A percentile compares a stretch with the other conserved stretches of the same genome.
Conservation (phyloP, 2,329 filamentous ascomycete species). For the Ascochyta pisi region DNA sequence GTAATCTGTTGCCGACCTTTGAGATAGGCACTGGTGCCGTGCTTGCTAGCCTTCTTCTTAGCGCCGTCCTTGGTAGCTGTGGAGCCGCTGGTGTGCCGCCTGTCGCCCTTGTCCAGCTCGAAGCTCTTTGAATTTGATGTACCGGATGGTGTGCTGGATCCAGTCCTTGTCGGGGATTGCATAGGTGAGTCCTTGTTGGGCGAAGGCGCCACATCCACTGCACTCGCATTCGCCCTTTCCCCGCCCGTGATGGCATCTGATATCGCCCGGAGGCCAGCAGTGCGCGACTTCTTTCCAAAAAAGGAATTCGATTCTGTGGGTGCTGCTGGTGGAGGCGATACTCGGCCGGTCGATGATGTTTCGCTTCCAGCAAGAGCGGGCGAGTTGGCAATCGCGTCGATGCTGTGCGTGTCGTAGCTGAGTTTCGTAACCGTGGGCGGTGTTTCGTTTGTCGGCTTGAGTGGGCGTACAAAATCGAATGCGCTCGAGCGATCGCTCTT, state of each 20-base stretch:
- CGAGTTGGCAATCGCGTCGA: slow-evolving; percentile 53
- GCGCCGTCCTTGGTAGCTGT: slow-evolving; percentile 49
- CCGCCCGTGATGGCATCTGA: slow-evolving; percentile 72
- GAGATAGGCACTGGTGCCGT: slow-evolving; percentile 92
- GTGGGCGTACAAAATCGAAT: slow-evolving; percentile 48
- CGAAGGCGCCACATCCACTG: slow-evolving; percentile 50
- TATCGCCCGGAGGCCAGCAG: slow-evolving; percentile 80
- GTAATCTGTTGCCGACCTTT: slow-evolving; percentile 82
- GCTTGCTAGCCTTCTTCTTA: slow-evolving; percentile 73
- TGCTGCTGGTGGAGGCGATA: slow-evolving; percentile 52
- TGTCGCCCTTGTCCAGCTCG: slow-evolving; percentile 76
- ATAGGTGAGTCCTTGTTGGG: slow-evolving; percentile 60
- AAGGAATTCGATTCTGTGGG: slow-evolving; percentile 44
- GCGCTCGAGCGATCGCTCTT: slow-evolving; percentile 58
- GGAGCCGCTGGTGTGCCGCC: slow-evolving; percentile 51
- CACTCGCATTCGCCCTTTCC: slow-evolving; percentile 58
- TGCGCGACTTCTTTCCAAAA: slow-evolving; percentile 52
- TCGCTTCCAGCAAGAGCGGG: slow-evolving; percentile 54
- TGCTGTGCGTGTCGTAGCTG: slow-evolving; percentile 59
- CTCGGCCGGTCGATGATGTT: slow-evolving; percentile 55
- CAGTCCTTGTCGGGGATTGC: slow-evolving; percentile 75
- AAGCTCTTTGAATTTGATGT: slow-evolving; percentile 70
- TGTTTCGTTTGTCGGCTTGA: slow-evolving; percentile 50
- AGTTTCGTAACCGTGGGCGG: slow-evolving; percentile 65
- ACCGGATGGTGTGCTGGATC: slow-evolving; percentile 71